Base-by-base conservation (phyloP, 2,329 filamentous ascomycete genomes). In the Samsoniella hepiali region DNA sequence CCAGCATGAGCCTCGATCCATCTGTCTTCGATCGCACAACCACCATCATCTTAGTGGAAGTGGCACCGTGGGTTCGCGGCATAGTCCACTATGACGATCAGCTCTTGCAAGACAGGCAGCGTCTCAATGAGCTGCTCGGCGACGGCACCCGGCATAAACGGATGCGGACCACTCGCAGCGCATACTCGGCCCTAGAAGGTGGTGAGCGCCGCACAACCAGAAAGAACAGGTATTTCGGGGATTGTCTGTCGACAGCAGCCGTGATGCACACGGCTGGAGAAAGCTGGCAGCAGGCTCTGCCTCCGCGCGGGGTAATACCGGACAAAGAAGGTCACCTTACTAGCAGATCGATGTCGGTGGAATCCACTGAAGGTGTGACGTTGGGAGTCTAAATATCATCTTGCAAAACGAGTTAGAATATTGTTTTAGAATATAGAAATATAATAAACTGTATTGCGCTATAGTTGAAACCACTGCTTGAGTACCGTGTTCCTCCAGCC, bases 61-160 rank as follows among this genome's bases (percentile, higher is more conserved):
- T 98, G 2, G 93, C 93, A 0, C 95, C 96, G 0, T 98, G 91
- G 73, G 85, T 98, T n/a, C 90, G 96, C 11, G 82, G 84, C 44
- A 98, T 99, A 65, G 87, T 94, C 2, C 82, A 87, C 0, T 90
- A 89, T 71, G 94, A 98, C 69, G 78, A 86, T 27, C 82, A 81
- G 1, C 82, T 95, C 1, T 89, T 92, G 70, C 80, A 86, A 65
- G 85, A 91, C 67, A 84, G 91, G 11, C 73, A 84, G 8, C 82
- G 83, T 22, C 75, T 91, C 10, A 86, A 85, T 67, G 86, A 81
- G 61, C 74, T 92, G 1, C 75, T 91, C 13, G 86, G 84, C 59
- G 84, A 88, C 66, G 84, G 84, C 5, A 83, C 82, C 15, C 71
- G 69, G 56, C 67, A 69, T 27, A 82, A 80, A 71, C 81, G 87